Evolutionary conservation across 2,329 filamentous ascomycete species (phyloP).

Genomic region (Colletotrichum sp.): DNA sequence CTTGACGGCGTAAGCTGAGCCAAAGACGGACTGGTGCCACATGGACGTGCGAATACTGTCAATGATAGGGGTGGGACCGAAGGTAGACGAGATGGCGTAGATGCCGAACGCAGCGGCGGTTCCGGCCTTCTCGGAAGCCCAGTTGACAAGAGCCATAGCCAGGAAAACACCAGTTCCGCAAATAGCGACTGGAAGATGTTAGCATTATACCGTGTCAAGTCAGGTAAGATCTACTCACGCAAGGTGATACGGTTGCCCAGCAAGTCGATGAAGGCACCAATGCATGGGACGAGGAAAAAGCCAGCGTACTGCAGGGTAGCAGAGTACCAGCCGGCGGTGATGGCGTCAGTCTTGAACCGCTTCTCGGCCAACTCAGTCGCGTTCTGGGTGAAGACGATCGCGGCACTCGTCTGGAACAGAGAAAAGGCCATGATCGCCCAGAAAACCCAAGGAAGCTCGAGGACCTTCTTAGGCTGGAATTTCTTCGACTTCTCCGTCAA

Average conservation of each 20-base stretch:
- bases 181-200: constrained; percentile 32
- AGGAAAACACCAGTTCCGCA: constrained; percentile 50
- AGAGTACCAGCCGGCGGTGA: constrained; percentile 66
- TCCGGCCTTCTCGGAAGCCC: constrained; percentile 50
- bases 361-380: constrained; percentile 66
- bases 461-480: constrained; percentile 59
- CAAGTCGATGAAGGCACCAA: constrained; percentile 63
- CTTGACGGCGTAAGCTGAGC: constrained; percentile 64
- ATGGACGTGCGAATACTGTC: constrained; percentile 65
- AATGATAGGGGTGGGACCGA: constrained; percentile 65
- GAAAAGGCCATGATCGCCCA: constrained; percentile 62
- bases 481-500: constrained; percentile 65
- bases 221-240: constrained; percentile 24
- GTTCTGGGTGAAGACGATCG: constrained; percentile 59
- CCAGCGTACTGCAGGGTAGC: constrained; percentile 57
- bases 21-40: constrained; percentile 66
- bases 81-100: constrained; percentile 58
- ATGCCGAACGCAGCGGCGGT: constrained; percentile 66
- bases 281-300: constrained; percentile 62
- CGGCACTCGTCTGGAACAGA: constrained; percentile 63
- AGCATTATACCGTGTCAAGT: neutral
- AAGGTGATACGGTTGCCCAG: constrained; percentile 56
- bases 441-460: constrained; percentile 64
- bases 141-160: constrained; percentile 60
- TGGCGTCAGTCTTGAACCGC: constrained; percentile 58